phyloP scores from a whole-genome alignment of 768 basidiomycete species.

The Mycena belliarum region DNA sequence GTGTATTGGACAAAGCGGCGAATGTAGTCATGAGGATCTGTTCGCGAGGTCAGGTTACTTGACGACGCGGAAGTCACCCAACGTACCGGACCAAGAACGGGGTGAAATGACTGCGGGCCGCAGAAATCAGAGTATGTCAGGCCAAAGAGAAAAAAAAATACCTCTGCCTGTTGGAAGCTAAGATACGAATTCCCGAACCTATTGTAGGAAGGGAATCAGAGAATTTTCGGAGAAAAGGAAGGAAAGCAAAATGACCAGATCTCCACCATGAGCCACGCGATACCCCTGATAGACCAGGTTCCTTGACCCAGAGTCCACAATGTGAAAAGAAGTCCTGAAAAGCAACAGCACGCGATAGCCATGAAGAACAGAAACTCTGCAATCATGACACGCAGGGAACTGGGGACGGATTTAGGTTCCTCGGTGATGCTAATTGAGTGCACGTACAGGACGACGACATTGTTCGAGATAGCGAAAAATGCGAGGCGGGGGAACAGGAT shows the following conservation, averaged over 20 bases:
- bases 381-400: conserved; percentile 82
- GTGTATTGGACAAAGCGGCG: conserved; percentile 76
- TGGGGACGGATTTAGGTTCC: conserved; percentile 27
- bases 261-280: conserved; percentile 73
- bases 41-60: conserved; percentile 8
- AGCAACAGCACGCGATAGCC: conserved; percentile 72
- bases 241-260: conserved; percentile 51
- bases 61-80: background rate
- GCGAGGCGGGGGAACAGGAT: conserved; percentile 84
- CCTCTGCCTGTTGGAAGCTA: no score
- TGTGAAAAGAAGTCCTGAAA: conserved; percentile 70
- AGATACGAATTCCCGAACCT: conserved; percentile 72
- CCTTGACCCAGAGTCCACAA: conserved; percentile 47
- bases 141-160: no score
- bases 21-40: conserved; percentile 73
- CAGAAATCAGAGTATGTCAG: no score
- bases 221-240: no score
- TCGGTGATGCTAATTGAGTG: background rate
- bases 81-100: conserved; percentile 63
- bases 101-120: conserved; percentile 51
- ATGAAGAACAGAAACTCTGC: conserved; percentile 80
- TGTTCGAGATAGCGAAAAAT: conserved; percentile 79
- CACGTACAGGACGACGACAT: conserved; percentile 74
- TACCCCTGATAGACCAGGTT: conserved; percentile 31
- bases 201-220: no score